Evolutionary conservation across 345 rosid genomes (phyloP).

Genomic region (Eucalyptus guilfoylei): DNA sequence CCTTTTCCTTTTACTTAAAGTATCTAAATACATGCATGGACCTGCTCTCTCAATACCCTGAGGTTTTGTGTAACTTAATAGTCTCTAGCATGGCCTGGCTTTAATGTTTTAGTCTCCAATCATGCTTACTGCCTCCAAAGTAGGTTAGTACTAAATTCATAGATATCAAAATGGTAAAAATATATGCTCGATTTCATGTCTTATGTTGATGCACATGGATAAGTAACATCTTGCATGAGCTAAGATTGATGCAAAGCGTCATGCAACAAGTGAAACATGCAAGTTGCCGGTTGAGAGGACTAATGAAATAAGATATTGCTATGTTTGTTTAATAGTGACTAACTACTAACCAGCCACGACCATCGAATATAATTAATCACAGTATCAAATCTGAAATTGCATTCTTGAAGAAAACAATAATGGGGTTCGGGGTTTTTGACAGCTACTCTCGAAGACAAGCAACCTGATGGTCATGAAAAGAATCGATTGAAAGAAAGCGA

Average conservation of each 20-base stretch:
- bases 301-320: background rate
- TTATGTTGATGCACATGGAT: background rate
- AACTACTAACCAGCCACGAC: background rate
- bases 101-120: background rate
- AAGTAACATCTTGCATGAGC: background rate
- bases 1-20: background rate
- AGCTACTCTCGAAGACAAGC: background rate
- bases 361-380: background rate
- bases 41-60: background rate
- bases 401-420: background rate
- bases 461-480: background rate
- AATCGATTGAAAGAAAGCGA: background rate
- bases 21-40: background rate
- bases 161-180: background rate
- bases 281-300: background rate
- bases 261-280: background rate
- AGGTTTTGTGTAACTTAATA: background rate
- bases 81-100: background rate
- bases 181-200: background rate
- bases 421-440: background rate
- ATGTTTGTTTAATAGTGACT: background rate
- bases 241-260: background rate
- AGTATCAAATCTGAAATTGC: background rate
- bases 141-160: background rate
- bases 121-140: background rate